phyloP scores from a whole-genome alignment of 306 rosid species.

The Acacia melanoxylon region DNA sequence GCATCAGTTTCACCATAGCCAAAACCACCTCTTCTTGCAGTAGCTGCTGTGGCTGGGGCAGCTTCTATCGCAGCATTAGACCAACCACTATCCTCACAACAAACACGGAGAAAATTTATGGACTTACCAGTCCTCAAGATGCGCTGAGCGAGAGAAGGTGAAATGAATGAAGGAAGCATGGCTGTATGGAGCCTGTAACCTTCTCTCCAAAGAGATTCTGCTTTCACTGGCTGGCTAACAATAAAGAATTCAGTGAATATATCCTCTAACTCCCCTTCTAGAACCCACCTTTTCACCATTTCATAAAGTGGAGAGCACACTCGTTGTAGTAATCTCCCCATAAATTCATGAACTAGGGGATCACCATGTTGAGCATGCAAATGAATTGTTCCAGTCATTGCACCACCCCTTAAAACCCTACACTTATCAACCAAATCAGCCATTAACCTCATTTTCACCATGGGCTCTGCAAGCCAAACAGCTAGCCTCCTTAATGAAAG shows the following conservation, averaged over 20 bases:
- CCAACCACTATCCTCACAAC: conserved; percentile 97
- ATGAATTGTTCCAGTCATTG: conserved; percentile 91
- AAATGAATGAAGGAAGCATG: conserved; percentile 95
- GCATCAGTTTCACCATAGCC: conserved; percentile 95
- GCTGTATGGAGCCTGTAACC: conserved; percentile 82
- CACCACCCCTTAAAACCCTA: conserved; percentile 82
- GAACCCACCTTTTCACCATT: conserved; percentile 93
- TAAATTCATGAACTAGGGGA: conserved; percentile 85
- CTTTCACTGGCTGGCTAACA: conserved; percentile 91
- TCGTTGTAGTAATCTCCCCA: conserved; percentile 72
- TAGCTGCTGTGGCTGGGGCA: conserved; percentile 73
- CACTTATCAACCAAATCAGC: conserved; percentile 95
- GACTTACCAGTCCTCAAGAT: conserved; percentile 97
- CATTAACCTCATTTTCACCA: conserved; percentile 91
- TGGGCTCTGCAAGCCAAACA: conserved; percentile 95
- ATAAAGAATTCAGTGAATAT: conserved; percentile 83
- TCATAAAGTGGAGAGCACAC: conserved; percentile 92
- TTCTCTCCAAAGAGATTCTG: conserved; percentile 96
- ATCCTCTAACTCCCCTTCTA: conserved; percentile 96
- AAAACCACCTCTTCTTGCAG: conserved; percentile 77
- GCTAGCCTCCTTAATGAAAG: conserved; percentile 81
- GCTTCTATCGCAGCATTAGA: conserved; percentile 81
- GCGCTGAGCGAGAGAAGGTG: conserved; percentile 89
- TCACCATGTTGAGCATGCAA: conserved; percentile 94
- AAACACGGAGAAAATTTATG: conserved; percentile 89